phyloP scores from a whole-genome alignment of 768 basidiomycete genomes.

The Rhodotorula taiwanensis region DNA sequence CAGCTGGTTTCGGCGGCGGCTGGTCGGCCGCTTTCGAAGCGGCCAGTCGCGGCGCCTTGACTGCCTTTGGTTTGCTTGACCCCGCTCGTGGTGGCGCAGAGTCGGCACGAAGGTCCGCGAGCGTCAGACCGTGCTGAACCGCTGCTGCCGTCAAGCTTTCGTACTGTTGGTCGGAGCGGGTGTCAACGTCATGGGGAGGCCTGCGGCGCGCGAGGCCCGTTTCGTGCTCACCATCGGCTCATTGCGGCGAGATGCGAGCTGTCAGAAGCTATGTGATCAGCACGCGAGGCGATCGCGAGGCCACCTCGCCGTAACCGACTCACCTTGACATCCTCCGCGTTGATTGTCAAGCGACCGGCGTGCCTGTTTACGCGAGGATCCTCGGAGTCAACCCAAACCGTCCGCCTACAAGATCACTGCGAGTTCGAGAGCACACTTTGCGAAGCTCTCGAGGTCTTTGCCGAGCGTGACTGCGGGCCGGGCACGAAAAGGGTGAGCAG shows the following conservation, averaged over 20 bases:
- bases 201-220: neutral
- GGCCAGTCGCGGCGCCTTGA: neutral
- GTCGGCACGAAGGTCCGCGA: slow-evolving; percentile 26
- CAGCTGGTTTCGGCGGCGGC: neutral
- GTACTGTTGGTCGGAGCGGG: slow-evolving; percentile 12
- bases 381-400: too few species aligned
- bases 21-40: neutral
- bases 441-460: slow-evolving; percentile 33
- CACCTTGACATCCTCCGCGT: slow-evolving; percentile 35
- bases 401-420: too few species aligned
- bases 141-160: slow-evolving; percentile 22
- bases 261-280: neutral
- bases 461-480: slow-evolving; percentile 18
- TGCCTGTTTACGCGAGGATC: slow-evolving; percentile 10
- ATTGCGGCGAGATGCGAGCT: slow-evolving; percentile 28
- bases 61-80: neutral
- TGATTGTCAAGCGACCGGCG: slow-evolving; percentile 24
- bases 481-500: neutral
- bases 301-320: neutral
- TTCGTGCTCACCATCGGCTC: slow-evolving; percentile 19
- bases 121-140: slow-evolving; percentile 22
- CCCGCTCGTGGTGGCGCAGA: slow-evolving; percentile 5
- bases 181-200: too few species aligned
- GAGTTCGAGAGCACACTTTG: slow-evolving; percentile 1
- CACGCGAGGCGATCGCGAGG: neutral